A percentile compares a stretch with the other conserved stretches of the same genome.
phyloP scores from a whole-genome alignment of 257 asterid species.

The Solanum habrochaites region DNA sequence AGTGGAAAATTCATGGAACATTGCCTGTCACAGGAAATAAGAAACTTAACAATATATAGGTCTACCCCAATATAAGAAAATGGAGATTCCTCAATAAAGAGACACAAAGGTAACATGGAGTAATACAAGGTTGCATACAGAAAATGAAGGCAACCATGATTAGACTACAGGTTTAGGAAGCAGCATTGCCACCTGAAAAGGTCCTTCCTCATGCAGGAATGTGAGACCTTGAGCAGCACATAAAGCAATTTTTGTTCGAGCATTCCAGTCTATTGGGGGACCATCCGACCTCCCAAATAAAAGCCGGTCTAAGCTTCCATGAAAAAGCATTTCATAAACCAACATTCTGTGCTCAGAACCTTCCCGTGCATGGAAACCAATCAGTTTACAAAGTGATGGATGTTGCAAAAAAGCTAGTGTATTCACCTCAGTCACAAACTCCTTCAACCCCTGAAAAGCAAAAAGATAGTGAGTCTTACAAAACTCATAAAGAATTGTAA shows the following conservation, averaged over 20 bases:
- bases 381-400: conserved; percentile 62
- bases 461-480: not conserved
- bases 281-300: conserved; percentile 84
- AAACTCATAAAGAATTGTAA: not conserved
- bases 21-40: conserved; percentile 49
- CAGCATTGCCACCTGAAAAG: conserved; percentile 64
- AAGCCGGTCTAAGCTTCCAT: conserved; percentile 85
- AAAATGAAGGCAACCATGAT: not conserved
- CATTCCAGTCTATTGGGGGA: conserved; percentile 93
- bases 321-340: conserved; percentile 76
- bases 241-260: conserved; percentile 76
- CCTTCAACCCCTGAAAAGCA: conserved; percentile 64
- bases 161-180: not conserved
- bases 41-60: not conserved
- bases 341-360: conserved; percentile 73
- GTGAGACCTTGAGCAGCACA: conserved; percentile 97
- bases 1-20: conserved; percentile 91
- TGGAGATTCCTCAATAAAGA: not conserved
- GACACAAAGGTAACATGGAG: not conserved
- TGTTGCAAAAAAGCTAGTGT: conserved; percentile 80
- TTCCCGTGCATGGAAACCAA: conserved; percentile 89
- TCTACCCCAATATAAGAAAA: not conserved
- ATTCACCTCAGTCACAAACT: conserved; percentile 62
- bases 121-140: not conserved
- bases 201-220: conserved; percentile 93